Percentiles rank a stretch among this genome's conserved stretches.
These are phyloP conservation scores for Mucuna pruriens DNA, from an alignment of 306 rosid genomes.

Conservation along the genomic window DNA sequence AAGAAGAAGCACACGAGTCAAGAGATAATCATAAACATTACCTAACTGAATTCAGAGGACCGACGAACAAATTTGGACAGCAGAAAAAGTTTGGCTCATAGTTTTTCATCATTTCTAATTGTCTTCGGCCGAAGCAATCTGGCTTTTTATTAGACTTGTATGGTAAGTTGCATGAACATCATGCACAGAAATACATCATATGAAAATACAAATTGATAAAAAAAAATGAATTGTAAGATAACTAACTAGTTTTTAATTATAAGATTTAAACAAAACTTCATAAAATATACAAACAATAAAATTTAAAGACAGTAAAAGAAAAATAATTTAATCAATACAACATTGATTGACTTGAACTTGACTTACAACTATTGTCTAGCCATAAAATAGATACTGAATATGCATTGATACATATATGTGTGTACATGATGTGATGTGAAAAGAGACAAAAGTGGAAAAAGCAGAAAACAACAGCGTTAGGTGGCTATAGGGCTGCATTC, in stretches of 20 bases:
- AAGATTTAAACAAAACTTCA: background rate
- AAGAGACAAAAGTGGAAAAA: slow-evolving; percentile 42
- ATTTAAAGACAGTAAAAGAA: background rate
- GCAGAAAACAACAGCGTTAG: background rate
- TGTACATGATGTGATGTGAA: background rate
- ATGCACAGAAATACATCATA: background rate
- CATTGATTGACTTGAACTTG: background rate
- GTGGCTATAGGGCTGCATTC: background rate
- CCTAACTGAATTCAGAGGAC: background rate
- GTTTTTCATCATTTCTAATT: background rate
- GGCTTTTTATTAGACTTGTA: background rate
- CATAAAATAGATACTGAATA: background rate
- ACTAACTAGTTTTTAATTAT: background rate
- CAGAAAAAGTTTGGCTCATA: background rate
- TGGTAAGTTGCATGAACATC: background rate
- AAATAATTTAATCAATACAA: background rate
- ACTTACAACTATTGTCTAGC: background rate
- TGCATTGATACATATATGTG: background rate
- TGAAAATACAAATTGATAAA: background rate
- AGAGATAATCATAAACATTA: background rate
- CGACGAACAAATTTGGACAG: background rate
- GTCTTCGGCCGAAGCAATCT: background rate
- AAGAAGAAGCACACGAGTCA: background rate
- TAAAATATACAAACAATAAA: background rate
- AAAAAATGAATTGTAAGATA: background rate